Conservation (phyloP, 257 asterid species). For the Solanum ahanhuiri region DNA sequence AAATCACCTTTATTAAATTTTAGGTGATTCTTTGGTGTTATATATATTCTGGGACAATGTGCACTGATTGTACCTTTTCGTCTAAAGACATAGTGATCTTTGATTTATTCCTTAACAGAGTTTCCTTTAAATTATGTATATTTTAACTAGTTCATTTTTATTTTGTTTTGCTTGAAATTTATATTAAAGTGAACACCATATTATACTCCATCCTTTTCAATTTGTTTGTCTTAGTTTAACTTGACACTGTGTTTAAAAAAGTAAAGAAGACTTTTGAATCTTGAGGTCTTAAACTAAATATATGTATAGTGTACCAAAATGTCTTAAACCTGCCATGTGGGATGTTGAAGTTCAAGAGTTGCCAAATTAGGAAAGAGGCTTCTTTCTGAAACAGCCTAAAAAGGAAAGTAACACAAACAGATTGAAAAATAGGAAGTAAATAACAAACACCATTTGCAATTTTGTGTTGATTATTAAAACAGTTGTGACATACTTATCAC, state of each 20-base stretch:
- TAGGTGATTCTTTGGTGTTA: background rate
- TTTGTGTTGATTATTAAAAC: background rate
- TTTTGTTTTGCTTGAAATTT: background rate
- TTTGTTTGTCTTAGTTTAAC: background rate
- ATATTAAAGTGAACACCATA: background rate
- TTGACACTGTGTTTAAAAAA: background rate
- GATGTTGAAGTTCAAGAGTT: background rate
- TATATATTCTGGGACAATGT: background rate
- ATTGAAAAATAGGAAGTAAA: background rate
- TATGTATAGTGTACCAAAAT: background rate
- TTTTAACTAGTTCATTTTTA: background rate
- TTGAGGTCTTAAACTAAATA: background rate
- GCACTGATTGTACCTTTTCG: background rate
- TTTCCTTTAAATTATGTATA: background rate
- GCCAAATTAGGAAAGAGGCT: background rate
- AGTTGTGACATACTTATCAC: background rate
- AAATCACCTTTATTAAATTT: background rate
- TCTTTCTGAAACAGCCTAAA: background rate
- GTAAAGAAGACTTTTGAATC: background rate
- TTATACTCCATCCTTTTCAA: background rate
- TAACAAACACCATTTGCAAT: background rate
- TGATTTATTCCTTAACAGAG: background rate
- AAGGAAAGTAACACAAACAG: background rate
- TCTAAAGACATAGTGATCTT: background rate
- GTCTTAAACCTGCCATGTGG: background rate